Percentiles rank a stretch among this genome's conserved stretches.
Conservation (phyloP, 768 basidiomycete species). For the Collybiopsis confluens region DNA sequence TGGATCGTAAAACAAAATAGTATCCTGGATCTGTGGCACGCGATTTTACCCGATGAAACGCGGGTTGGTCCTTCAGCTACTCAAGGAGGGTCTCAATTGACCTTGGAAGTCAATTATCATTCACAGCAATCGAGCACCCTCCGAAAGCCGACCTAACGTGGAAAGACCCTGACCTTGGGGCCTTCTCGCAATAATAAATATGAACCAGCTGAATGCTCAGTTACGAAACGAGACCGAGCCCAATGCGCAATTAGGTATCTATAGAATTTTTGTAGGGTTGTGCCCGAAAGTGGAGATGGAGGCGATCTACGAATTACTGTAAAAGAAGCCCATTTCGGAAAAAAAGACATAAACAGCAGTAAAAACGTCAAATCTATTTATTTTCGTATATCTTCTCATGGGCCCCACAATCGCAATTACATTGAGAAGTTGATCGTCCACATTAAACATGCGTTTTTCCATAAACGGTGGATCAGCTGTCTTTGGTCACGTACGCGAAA, state of each 20-base stretch:
- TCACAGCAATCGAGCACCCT: not conserved
- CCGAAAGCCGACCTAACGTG: slow-evolving; percentile 24
- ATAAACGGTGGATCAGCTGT: too few species aligned
- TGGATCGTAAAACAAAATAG: too few species aligned
- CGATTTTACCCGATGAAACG: not conserved
- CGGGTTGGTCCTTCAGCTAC: not conserved
- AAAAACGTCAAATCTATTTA: not conserved
- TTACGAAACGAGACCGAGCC: slow-evolving; percentile 42
- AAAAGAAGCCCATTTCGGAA: slow-evolving; percentile 69
- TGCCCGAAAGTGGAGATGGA: slow-evolving; percentile 72
- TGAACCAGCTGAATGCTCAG: slow-evolving; percentile 74
- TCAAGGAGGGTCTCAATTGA: not conserved
- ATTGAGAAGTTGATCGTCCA: slow-evolving; percentile 53
- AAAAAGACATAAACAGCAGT: not conserved
- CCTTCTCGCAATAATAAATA: slow-evolving; percentile 51
- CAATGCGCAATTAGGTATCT: slow-evolving; percentile 49
- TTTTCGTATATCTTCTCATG: slow-evolving; percentile 40
- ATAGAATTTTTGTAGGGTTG: slow-evolving; percentile 52
- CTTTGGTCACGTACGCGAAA: too few species aligned
- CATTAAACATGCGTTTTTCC: slow-evolving; percentile 42
- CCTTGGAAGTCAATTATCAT: not conserved
- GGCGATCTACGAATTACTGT: slow-evolving; percentile 73
- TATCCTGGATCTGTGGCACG: not conserved
- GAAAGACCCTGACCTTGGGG: slow-evolving; percentile 43
- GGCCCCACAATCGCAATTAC: slow-evolving; percentile 34